Conservation (phyloP, 192 early-diverging fungal species). For the Backusella psychrophila region DNA sequence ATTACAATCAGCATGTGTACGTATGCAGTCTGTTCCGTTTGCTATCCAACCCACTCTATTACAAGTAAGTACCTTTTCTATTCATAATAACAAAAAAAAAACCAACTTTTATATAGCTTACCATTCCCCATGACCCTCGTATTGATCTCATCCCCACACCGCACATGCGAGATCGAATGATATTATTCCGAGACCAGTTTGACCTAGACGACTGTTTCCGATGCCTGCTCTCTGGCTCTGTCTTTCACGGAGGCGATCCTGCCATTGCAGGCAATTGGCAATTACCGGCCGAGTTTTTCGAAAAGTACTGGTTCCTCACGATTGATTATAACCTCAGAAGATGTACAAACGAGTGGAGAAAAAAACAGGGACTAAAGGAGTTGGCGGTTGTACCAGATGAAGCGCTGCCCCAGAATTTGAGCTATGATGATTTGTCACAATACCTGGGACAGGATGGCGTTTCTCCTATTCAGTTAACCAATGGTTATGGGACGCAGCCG, state of each 20-base stretch:
- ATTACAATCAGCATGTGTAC: slow-evolving; percentile 19
- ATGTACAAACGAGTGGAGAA: neutral
- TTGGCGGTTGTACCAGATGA: neutral
- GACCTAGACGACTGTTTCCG: slow-evolving; percentile 40
- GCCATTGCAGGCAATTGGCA: slow-evolving; percentile 32
- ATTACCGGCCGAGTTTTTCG: slow-evolving; percentile 28
- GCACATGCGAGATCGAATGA: slow-evolving; percentile 44
- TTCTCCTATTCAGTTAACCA: neutral
- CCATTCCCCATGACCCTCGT: slow-evolving; percentile 38
- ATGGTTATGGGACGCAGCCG: neutral
- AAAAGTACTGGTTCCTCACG: slow-evolving; percentile 33
- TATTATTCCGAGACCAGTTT: slow-evolving; percentile 36
- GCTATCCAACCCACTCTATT: slow-evolving; percentile 25
- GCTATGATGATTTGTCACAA: slow-evolving; percentile 2
- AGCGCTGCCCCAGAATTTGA: neutral
- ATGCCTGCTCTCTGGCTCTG: slow-evolving; percentile 14
- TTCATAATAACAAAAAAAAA: no score
- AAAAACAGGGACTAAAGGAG: neutral
- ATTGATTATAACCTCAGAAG: slow-evolving; percentile 25
- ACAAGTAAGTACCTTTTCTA: no score
- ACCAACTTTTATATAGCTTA: slow-evolving; percentile 24
- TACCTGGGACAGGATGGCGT: neutral
- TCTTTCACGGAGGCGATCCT: slow-evolving; percentile 37
- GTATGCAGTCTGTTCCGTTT: slow-evolving; percentile 14
- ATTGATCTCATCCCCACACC: slow-evolving; percentile 34